phyloP scores from a whole-genome alignment of 768 basidiomycete genomes.

The Suillus ampliporus region DNA sequence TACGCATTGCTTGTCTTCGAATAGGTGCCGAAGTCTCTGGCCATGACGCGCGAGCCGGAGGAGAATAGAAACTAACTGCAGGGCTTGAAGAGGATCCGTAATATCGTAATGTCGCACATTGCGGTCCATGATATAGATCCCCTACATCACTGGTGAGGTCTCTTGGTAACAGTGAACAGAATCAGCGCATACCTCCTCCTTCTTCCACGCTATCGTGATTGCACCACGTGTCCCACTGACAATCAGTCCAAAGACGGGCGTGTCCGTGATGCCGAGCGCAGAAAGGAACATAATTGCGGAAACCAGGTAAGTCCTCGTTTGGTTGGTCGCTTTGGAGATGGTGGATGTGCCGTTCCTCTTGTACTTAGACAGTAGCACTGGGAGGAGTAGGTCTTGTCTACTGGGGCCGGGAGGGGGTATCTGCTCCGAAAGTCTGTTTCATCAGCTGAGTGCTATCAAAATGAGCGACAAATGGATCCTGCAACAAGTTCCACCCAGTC shows the following conservation, averaged over 20 bases:
- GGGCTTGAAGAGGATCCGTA: not conserved
- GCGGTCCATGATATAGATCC: not conserved
- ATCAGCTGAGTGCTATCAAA: not conserved
- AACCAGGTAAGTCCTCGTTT: not conserved
- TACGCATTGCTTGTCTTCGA: not conserved
- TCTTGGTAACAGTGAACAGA: too few species aligned
- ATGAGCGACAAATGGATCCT: not conserved
- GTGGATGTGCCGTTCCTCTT: not conserved
- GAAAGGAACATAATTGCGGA: not conserved
- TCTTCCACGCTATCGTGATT: slow-evolving; percentile 4
- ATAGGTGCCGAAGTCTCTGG: not conserved
- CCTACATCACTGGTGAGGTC: not conserved
- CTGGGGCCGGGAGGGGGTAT: not conserved
- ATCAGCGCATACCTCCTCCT: not conserved
- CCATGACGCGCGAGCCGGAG: not conserved
- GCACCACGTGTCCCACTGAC: not conserved
- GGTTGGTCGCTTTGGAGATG: not conserved
- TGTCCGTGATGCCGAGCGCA: not conserved
- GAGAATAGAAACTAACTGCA: not conserved
- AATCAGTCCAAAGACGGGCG: slow-evolving; percentile 2
- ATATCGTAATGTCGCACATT: not conserved
- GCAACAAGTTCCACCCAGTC: not conserved
- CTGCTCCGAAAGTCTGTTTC: not conserved
- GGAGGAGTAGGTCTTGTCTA: not conserved
- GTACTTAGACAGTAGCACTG: not conserved